Evolutionary conservation across 768 basidiomycete genomes (phyloP), one percentile per base, ranked within the genome.

Genomic region (Russula earlei): DNA sequence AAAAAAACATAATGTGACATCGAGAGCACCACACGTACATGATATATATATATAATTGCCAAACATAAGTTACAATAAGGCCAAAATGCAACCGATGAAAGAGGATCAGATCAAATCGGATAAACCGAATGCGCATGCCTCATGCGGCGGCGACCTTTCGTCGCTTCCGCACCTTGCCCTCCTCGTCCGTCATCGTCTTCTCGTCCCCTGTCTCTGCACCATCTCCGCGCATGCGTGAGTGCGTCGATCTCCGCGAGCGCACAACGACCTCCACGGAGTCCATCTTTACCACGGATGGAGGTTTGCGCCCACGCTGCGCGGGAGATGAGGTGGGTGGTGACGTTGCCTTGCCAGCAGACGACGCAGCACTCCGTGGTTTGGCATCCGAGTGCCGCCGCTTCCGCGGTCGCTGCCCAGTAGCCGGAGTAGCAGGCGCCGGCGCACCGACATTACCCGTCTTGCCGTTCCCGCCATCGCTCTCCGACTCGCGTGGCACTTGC

Each of bases 191-290:
- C 53, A n/a, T 31, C 34, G 25, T 29, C 42, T 50, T 56, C 54
- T 59, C 58, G 19, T 56, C 58, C 9, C 34, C 58, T 12, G 58
- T 56, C 34, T 59, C 54, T 29, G 29, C 57, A 3, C 43, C 58
- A 10, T 48, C 25, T 5, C 48, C 47, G 5, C 58, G 58, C 31
- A 51, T 33, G 24, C 58, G 58, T 6, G 58, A 55, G 31, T 54
- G 57, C 34, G 53, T 49, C 33, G 7, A 1, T 48, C 58, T 59
- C 22, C 43, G 54, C 36, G 58, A 59, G 6, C 58, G 48, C 22
- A 59, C 22, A 8, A 46, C 20, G 12, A 59, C 45, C 48, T 59
- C 54, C 34, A 59, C 58, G 1, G 53, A 56, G 22, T 56, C 54
- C 54, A 55, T 56, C 19, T 59, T 59, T 20, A 33, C 15, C 11